phyloP scores from a whole-genome alignment of 2,329 filamentous ascomycete genomes.

The Fusarium praegraminearum region DNA sequence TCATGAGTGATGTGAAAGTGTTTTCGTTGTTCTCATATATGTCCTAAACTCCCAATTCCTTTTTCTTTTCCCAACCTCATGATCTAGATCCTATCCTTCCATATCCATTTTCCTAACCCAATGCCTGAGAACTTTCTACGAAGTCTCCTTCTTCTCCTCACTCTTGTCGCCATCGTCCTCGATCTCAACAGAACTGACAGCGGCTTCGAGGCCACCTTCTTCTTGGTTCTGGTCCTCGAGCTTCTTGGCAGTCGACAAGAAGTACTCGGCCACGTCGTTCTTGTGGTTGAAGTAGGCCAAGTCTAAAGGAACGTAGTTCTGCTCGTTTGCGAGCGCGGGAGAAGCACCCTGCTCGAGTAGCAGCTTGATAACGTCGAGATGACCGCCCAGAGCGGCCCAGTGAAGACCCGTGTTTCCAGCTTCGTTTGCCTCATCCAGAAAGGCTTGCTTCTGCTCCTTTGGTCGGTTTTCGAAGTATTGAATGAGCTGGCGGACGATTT shows the following conservation, averaged over 20 bases:
- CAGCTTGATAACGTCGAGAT: slow-evolving; percentile 81
- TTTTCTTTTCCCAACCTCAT: background rate
- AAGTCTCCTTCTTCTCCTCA: slow-evolving; percentile 40
- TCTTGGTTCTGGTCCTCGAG: slow-evolving; percentile 62
- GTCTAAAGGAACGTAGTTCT: slow-evolving; percentile 84
- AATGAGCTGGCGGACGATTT: slow-evolving; percentile 59
- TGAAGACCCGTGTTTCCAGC: slow-evolving; percentile 93
- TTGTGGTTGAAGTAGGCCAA: slow-evolving; percentile 78
- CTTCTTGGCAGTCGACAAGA: slow-evolving; percentile 61
- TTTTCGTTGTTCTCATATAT: slow-evolving; percentile 28
- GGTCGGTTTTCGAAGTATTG: slow-evolving; percentile 57
- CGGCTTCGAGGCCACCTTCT: slow-evolving; percentile 57
- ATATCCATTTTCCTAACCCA: background rate
- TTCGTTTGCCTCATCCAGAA: slow-evolving; percentile 78
- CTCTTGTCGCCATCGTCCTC: slow-evolving; percentile 49
- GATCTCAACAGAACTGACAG: slow-evolving; percentile 56
- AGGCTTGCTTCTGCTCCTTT: slow-evolving; percentile 60
- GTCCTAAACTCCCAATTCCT: slow-evolving; percentile 17
- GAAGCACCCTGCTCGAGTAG: slow-evolving; percentile 83
- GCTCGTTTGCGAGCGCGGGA: slow-evolving; percentile 81
- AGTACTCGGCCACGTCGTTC: slow-evolving; percentile 72
- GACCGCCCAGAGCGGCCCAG: slow-evolving; percentile 92
- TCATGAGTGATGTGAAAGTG: background rate
- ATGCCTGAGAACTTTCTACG: background rate
- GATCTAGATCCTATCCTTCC: background rate